Percentiles rank a stretch among this genome's conserved stretches.
Conservation (phyloP, 345 rosid species). For the Salix udensis region DNA sequence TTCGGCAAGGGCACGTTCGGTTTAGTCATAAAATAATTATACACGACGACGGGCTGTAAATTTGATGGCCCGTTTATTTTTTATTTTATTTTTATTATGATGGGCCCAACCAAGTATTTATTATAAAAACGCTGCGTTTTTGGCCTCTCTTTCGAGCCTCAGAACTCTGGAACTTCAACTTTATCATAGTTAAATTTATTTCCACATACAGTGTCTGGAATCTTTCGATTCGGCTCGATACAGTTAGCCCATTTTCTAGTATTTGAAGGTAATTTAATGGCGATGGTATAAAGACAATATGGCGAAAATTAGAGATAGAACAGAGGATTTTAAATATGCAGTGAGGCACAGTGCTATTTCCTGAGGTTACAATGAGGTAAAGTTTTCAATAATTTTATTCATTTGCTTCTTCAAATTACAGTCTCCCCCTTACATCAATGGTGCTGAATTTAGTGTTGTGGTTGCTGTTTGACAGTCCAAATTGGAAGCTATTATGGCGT, state of each 20-base stretch:
- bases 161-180: not conserved
- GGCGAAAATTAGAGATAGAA: slow-evolving; percentile 20
- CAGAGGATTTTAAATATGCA: slow-evolving; percentile 20
- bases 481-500: slow-evolving; percentile 71
- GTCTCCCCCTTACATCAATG: not conserved
- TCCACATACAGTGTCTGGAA: not conserved
- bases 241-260: not conserved
- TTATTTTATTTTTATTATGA: too few relatives aligned
- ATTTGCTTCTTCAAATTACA: not conserved
- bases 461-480: slow-evolving; percentile 43
- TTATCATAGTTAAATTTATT: not conserved
- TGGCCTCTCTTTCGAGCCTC: not conserved
- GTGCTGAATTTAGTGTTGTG: not conserved
- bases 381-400: not conserved
- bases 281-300: not conserved
- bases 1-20: not conserved
- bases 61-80: not conserved
- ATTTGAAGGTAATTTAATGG: not conserved
- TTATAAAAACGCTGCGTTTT: not conserved
- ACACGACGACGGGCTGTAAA: not conserved
- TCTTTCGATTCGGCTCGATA: not conserved
- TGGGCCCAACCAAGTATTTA: not conserved
- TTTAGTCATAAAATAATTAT: not conserved
- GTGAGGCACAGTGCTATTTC: slow-evolving; percentile 16
- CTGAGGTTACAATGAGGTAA: slow-evolving; percentile 15